Evolutionary conservation across 208 protist genomes (phyloP), one percentile per base, ranked within the genome.

Genomic region (Trypanosoma vivax): DNA sequence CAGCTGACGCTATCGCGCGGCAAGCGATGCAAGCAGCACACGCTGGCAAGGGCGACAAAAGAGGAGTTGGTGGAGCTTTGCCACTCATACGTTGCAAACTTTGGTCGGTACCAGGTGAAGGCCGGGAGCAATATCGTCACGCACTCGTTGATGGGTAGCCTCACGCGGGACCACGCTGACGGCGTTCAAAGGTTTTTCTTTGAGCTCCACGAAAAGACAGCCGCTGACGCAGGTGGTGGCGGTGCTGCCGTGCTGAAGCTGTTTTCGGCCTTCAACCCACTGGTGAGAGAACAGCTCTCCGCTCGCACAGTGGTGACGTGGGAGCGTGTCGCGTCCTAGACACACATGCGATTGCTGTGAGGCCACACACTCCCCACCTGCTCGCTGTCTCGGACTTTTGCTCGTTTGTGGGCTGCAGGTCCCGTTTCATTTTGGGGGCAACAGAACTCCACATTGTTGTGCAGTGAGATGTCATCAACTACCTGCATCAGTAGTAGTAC

Each of bases 21-120:
- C 10, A 68, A 53, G 5, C 50, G 35, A 5, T 40, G 78, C 35
- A 56, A 63, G 10, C 41, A 65, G 2, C 37, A 60, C 34, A 47
- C 55, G 33, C 40, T 71, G 16, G 52, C 46, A 16, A 31, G 61
- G 29, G 67, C 70, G 2, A 67, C 78, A 0, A 59, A 49, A 37
- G 76, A 83, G 35, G 82, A 87, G 6, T 49, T 90, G 30, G 65
- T 65, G 19, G 76, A 90, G n/a, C 56, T 73, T 2, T 85, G 67
- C 40, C 74, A 63, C 50, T 78, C 68, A 34, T 91, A 91, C 54
- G 61, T 71, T 0, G 76, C 73, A 7, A 69, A 59, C 30, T 91
- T 91, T 45, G 83, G 83, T 25, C 62, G 37, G 35, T 91, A 71
- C 45, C 39, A 68, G 18, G 2, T 75, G 21, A 48, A 60, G 13